A percentile compares a stretch with the other conserved stretches of the same genome.
These are phyloP conservation scores for Aspergillus ochraceus DNA, from an alignment of 2,329 filamentous ascomycete species.

Conservation along the genomic window DNA sequence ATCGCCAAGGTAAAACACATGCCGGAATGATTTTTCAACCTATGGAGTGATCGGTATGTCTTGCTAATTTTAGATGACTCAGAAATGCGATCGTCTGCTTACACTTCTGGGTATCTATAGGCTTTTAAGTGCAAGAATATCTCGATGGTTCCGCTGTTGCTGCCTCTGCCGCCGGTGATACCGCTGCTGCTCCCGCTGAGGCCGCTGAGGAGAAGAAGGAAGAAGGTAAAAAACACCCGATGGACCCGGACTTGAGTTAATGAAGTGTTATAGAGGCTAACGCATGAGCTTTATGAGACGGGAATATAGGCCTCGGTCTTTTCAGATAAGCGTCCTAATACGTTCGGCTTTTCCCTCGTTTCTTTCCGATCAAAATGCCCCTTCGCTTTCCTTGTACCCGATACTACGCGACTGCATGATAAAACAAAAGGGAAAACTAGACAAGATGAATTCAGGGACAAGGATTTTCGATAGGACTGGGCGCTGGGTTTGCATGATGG, in stretches of 20 bases:
- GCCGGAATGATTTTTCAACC: conserved; percentile 5
- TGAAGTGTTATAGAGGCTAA: conserved; percentile 17
- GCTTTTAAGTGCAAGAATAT: conserved; percentile 65
- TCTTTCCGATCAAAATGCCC: conserved; percentile 33
- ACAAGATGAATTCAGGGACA: conserved; percentile 41
- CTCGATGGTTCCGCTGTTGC: conserved; percentile 71
- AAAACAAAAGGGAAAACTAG: conserved; percentile 36
- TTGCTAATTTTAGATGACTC: neutral
- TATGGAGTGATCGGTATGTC: conserved; percentile 8
- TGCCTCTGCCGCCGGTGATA: conserved; percentile 62
- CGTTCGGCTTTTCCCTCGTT: conserved; percentile 34
- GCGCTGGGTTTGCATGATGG: conserved; percentile 35
- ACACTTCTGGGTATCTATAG: conserved; percentile 33
- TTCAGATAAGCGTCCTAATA: conserved; percentile 74
- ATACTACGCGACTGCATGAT: conserved; percentile 39
- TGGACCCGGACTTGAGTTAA: neutral
- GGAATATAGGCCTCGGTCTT: conserved; percentile 97
- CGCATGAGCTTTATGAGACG: conserved; percentile 64
- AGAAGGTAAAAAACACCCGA: conserved; percentile 28
- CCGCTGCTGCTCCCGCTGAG: conserved; percentile 65
- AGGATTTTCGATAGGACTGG: conserved; percentile 41
- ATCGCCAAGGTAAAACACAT: conserved; percentile 83
- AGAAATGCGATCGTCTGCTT: neutral
- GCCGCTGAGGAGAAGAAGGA: conserved; percentile 59
- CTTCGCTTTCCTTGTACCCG: conserved; percentile 41